Evolutionary conservation across 2,329 filamentous ascomycete species (phyloP).

Genomic region (Drechslerella coelobrocha): DNA sequence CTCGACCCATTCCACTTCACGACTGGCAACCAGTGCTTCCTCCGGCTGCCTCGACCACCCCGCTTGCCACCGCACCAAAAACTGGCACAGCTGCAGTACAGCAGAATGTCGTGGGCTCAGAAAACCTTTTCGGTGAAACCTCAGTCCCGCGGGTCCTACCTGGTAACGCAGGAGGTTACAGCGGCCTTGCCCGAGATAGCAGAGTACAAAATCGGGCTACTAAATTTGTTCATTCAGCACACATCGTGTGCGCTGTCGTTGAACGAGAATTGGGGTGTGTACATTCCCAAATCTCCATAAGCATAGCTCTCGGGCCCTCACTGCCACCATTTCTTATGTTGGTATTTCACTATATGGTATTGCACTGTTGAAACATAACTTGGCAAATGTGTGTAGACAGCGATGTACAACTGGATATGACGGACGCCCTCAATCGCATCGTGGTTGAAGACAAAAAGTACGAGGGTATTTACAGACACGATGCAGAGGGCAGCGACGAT

Average conservation of each 20-base stretch:
- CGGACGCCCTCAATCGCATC: conserved; percentile 87
- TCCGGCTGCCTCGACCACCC: background rate
- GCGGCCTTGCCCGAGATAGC: conserved; percentile 78
- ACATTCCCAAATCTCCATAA: conserved; percentile 58
- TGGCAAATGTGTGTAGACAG: conserved; percentile 48
- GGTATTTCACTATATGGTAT: too few relatives aligned
- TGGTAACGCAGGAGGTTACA: conserved; percentile 79
- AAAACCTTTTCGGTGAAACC: conserved; percentile 82
- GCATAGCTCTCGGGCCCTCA: too few relatives aligned
- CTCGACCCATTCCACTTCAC: conserved; percentile 3
- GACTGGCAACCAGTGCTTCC: conserved; percentile 18
- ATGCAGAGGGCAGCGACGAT: conserved; percentile 86
- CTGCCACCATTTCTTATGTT: background rate
- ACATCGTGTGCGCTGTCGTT: conserved; percentile 87
- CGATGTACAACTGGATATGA: conserved; percentile 93
- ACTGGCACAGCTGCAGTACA: background rate
- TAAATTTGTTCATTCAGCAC: conserved; percentile 94
- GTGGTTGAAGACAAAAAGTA: conserved; percentile 81
- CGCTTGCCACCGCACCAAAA: background rate
- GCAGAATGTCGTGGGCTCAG: conserved; percentile 75
- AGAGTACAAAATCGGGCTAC: conserved; percentile 80
- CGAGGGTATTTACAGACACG: conserved; percentile 79
- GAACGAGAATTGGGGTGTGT: conserved; percentile 80
- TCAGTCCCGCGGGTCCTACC: conserved; percentile 81
- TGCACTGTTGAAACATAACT: background rate